These are phyloP conservation scores for Adansonia digitata DNA, from an alignment of 345 rosid genomes.

Conservation along the genomic window DNA sequence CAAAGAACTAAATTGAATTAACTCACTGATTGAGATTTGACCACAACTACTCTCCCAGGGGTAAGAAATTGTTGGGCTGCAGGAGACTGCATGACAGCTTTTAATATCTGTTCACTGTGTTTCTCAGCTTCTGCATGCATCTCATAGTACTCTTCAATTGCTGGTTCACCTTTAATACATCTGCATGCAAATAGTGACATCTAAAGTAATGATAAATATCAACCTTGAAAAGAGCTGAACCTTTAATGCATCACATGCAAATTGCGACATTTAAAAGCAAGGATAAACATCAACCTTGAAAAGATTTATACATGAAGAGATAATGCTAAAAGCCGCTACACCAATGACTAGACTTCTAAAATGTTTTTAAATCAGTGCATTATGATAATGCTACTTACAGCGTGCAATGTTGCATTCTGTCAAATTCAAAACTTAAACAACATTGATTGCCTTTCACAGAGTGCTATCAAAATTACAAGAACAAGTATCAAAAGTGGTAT, in stretches of 20 bases:
- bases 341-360: not conserved
- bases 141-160: conserved; percentile 86
- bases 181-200: conserved; percentile 37
- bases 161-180: conserved; percentile 89
- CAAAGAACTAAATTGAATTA: conserved; percentile 10
- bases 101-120: conserved; percentile 41
- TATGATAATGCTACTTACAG: not conserved
- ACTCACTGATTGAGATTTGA: conserved; percentile 78
- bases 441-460: not conserved
- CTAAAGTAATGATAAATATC: not conserved
- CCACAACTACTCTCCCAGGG: conserved; percentile 78
- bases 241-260: conserved; percentile 66
- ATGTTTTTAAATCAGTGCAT: not conserved
- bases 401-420: not conserved
- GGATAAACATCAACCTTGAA: not conserved
- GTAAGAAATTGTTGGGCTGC: conserved; percentile 37
- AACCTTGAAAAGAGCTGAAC: conserved; percentile 20
- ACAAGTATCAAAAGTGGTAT: not conserved
- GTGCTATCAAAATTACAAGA: not conserved
- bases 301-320: not conserved
- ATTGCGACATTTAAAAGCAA: conserved; percentile 10
- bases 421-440: not conserved
- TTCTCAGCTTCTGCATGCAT: conserved; percentile 56
- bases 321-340: not conserved
- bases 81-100: conserved; percentile 63